phyloP scores from a whole-genome alignment of 2,329 filamentous ascomycete genomes.

The Harringtonia aguacate region DNA sequence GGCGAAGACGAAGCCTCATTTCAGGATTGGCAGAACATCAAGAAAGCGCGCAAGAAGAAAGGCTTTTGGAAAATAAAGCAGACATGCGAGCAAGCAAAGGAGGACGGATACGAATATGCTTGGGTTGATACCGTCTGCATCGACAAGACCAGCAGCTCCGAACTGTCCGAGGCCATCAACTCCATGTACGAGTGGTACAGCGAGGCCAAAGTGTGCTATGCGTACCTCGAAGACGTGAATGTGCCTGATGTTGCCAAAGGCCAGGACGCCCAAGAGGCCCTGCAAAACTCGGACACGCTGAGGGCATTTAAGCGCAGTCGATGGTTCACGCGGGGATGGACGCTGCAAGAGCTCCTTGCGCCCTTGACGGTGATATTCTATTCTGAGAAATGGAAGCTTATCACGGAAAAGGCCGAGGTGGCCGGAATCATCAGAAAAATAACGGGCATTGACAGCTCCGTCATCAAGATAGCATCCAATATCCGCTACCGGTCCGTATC shows the following conservation, averaged over 20 bases:
- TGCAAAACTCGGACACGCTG: neutral
- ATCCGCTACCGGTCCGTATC: constrained; percentile 13
- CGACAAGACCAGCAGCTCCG: constrained; percentile 22
- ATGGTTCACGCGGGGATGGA: constrained; percentile 15
- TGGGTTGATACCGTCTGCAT: constrained; percentile 29
- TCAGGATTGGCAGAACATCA: constrained; percentile 11
- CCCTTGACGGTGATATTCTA: constrained; percentile 13
- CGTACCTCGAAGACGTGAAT: constrained; percentile 18
- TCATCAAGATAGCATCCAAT: neutral
- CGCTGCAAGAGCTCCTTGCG: constrained; percentile 14
- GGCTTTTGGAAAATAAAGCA: constrained; percentile 17
- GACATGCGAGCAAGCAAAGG: constrained; percentile 12
- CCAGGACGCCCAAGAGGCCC: neutral
- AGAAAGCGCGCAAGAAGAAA: neutral
- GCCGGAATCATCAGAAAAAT: constrained; percentile 15
- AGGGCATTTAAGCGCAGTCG: neutral
- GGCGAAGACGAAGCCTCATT: constrained; percentile 18
- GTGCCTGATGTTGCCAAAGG: neutral
- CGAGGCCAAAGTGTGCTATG: constrained; percentile 23
- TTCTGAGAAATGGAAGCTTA: constrained; percentile 10
- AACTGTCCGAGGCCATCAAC: constrained; percentile 22
- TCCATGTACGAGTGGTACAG: constrained; percentile 20
- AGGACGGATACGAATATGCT: constrained; percentile 18
- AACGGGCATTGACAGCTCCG: constrained; percentile 19
- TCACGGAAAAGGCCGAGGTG: constrained; percentile 14